phyloP scores from a whole-genome alignment of 192 early-diverging fungal species.

The Backusella australiensis region DNA sequence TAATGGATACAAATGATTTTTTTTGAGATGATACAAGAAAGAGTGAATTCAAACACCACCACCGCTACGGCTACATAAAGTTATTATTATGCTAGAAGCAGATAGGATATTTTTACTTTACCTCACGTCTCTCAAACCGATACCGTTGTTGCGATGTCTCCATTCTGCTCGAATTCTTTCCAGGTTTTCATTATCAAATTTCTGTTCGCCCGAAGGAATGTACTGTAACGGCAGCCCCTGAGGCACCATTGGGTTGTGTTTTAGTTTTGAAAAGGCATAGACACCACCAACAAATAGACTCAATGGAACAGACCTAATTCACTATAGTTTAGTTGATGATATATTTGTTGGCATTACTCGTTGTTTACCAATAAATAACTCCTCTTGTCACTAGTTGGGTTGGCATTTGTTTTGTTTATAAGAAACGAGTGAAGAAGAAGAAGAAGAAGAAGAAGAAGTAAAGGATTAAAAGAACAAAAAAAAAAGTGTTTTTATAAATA shows the following conservation, averaged over 20 bases:
- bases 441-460: neutral
- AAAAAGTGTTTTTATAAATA: neutral
- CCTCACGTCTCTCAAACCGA: conserved; percentile 28
- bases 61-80: conserved; percentile 18
- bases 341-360: neutral
- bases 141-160: conserved; percentile 21
- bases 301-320: neutral
- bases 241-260: neutral
- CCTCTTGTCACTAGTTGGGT: neutral
- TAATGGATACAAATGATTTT: neutral
- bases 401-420: neutral
- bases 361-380: neutral
- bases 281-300: neutral
- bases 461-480: neutral
- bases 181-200: conserved; percentile 10
- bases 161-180: conserved; percentile 25
- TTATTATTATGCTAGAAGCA: neutral
- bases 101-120: neutral
- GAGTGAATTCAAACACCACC: conserved; percentile 18
- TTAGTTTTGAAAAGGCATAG: conserved; percentile 1
- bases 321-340: neutral
- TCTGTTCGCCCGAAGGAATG: conserved; percentile 10
- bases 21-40: neutral
- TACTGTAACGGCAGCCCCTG: neutral
- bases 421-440: neutral